A percentile compares a stretch with the other conserved stretches of the same genome.
Evolutionary conservation across 2,329 filamentous ascomycete genomes (phyloP).

Genomic region (Diaporthe nobilis): DNA sequence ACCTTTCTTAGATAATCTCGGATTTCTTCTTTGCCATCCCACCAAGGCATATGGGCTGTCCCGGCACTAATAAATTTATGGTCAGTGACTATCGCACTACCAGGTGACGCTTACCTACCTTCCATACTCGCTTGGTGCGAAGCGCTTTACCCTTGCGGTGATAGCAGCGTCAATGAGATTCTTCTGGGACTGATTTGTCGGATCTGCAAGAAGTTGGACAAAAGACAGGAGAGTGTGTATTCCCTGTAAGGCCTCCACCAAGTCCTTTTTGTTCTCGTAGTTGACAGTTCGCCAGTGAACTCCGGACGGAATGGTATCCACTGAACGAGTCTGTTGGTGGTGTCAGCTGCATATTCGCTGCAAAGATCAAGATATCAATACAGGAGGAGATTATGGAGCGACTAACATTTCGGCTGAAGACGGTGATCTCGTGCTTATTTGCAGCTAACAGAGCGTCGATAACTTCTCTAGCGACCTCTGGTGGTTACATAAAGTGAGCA

Average conservation of each 20-base stretch:
- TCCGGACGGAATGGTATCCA: conserved; percentile 42
- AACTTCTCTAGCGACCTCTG: conserved; percentile 40
- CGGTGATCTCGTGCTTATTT: conserved; percentile 38
- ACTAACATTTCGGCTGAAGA: conserved; percentile 35
- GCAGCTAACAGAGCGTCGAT: conserved; percentile 35
- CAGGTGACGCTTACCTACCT: conserved; percentile 48
- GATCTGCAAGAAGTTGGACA: conserved; percentile 53
- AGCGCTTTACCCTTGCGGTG: conserved; percentile 64
- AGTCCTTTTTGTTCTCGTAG: conserved; percentile 57
- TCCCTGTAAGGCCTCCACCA: conserved; percentile 58
- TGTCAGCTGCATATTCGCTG: background rate
- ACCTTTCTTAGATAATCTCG: conserved; percentile 65
- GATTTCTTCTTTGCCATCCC: conserved; percentile 63
- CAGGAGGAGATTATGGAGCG: background rate
- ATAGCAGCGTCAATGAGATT: conserved; percentile 72
- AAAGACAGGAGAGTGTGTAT: conserved; percentile 69
- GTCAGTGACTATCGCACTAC: background rate
- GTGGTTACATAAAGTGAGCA: background rate
- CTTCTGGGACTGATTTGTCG: conserved; percentile 60
- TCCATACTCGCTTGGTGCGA: conserved; percentile 73
- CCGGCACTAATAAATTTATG: conserved; percentile 45
- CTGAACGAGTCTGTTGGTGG: background rate
- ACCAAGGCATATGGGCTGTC: conserved; percentile 60
- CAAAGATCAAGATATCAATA: background rate
- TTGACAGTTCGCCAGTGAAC: conserved; percentile 58